phyloP scores from a whole-genome alignment of 805 yeast species.

The Lipomyces mesembrius region DNA sequence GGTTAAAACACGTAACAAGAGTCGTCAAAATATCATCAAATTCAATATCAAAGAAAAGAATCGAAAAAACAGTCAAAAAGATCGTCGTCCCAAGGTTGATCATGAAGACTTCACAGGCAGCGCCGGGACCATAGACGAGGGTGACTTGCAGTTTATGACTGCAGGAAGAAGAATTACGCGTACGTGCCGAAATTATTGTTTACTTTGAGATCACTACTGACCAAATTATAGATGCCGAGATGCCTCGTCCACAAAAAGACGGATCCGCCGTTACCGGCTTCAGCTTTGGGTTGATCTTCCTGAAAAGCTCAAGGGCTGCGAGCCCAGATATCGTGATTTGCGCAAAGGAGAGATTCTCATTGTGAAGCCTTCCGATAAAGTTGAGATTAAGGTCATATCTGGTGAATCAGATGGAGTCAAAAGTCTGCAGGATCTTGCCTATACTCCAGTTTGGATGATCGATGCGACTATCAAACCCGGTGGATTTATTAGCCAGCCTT shows the following conservation, averaged over 20 bases:
- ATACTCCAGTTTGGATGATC: conserved; percentile 80
- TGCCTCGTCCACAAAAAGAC: conserved; percentile 65
- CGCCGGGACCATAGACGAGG: conserved; percentile 74
- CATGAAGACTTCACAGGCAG: conserved; percentile 89
- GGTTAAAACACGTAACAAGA: too few relatives aligned
- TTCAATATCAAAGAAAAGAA: too few relatives aligned
- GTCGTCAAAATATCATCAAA: too few relatives aligned
- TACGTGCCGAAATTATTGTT: conserved; percentile 6
- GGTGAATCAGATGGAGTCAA: conserved; percentile 78
- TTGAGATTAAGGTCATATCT: conserved; percentile 66
- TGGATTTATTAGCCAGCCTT: conserved; percentile 63
- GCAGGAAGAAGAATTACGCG: conserved; percentile 89
- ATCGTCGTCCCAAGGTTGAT: conserved; percentile 49
- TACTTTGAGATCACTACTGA: neutral
- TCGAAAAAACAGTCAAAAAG: too few relatives aligned
- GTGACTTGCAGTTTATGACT: conserved; percentile 92
- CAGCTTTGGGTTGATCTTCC: conserved; percentile 92
- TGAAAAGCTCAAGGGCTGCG: conserved; percentile 59
- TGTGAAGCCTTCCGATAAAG: conserved; percentile 66
- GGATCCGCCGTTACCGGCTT: conserved; percentile 61
- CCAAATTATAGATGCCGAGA: conserved; percentile 57
- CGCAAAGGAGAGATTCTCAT: conserved; percentile 71
- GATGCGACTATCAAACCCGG: conserved; percentile 69
- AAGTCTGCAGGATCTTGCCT: conserved; percentile 74
- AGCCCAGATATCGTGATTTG: conserved; percentile 80